Evolutionary conservation across 2,329 filamentous ascomycete species (phyloP), one percentile per base, ranked within the genome.

Genomic region (Aspergillus ustus): DNA sequence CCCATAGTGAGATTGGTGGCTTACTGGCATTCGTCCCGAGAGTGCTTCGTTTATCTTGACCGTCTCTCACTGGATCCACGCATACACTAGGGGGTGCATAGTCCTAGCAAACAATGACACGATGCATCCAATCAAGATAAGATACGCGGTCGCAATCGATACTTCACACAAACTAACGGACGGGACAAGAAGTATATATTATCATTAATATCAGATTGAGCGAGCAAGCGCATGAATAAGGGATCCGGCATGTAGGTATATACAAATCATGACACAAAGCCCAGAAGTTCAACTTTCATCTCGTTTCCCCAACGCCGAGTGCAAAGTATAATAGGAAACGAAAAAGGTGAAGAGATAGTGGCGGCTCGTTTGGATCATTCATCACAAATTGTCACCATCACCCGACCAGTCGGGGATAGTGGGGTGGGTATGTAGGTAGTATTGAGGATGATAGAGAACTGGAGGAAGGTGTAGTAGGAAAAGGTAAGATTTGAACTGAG

Each of bases 401-500:
- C 11, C 52, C 49, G 57, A 59, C 57, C 57, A 53, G 57, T 59
- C 57, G 49, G 28, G 19, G 49, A 37, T 25, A 48, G 49, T 52
- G 43, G 49, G 57, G 28, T 59, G 49, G 57, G 28, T 59, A 52
- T 52, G 48, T 52, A 52, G 7, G 15, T 34, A 22, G 45, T 34
- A 15, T n/a, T n/a, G n/a, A n/a, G 6, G 3, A 3, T 7, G 29
- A 19, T 28, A 48, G 17, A 45, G 28, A 56, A 22, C 9, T 22
- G 22, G 15, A 31, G 19, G 25, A 19, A 31, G 20, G 22, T 31
- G 34, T 34, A 19, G 22, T 20, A 22, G 34, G n/a, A 6, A 34
- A 45, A 9, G 34, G 13, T 34, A 29, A 11, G 25, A 45, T n/a
- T 19, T n/a, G 11, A 22, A 3, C 34, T n/a, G 45, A 28, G 7